Base-by-base conservation (phyloP, 352 stramenopile species). In the Lagenidium giganteum region DNA sequence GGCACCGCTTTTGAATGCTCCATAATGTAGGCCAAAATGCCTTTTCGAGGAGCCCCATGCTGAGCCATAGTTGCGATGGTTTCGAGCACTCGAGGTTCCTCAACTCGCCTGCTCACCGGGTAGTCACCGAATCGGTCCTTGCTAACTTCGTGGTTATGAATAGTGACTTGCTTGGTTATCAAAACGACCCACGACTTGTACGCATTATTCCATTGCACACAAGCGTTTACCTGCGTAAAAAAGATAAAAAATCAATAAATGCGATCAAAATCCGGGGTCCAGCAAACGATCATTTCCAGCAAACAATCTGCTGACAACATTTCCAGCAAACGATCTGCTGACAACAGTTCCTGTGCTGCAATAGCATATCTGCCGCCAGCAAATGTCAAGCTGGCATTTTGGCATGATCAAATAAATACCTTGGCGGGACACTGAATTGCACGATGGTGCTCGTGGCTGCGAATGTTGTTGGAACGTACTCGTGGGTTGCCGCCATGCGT, bases 181-280 rank as follows among this genome's bases (percentile, higher is more conserved):
- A 36, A 33, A n/a, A 54, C 38, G 30, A 28, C 22, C 47, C 47
- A 54, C n/a, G n/a, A n/a, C n/a, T n/a, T n/a, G n/a, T n/a, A n/a
- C n/a, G n/a, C n/a, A n/a, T n/a, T n/a, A n/a, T n/a, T n/a, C n/a
- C n/a, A n/a, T n/a, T n/a, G n/a, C n/a, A n/a, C n/a, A n/a, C n/a
- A n/a, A n/a, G n/a, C n/a, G n/a, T n/a, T n/a, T n/a, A n/a, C n/a
- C n/a, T n/a, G n/a, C n/a, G n/a, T n/a, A n/a, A n/a, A n/a, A n/a
- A n/a, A n/a, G n/a, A n/a, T n/a, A n/a, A n/a, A n/a, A n/a, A n/a
- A n/a, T n/a, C n/a, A n/a, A n/a, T n/a, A n/a, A n/a, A n/a, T n/a
- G n/a, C n/a, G n/a, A n/a, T n/a, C n/a, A n/a, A n/a, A n/a, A n/a
- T n/a, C n/a, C n/a, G n/a, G 2, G 27, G 34, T 3, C 35, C 36